Evolutionary conservation across 139 green algal genomes (phyloP), one percentile per base, ranked within the genome.

Genomic region (Nannochloris sp.): DNA sequence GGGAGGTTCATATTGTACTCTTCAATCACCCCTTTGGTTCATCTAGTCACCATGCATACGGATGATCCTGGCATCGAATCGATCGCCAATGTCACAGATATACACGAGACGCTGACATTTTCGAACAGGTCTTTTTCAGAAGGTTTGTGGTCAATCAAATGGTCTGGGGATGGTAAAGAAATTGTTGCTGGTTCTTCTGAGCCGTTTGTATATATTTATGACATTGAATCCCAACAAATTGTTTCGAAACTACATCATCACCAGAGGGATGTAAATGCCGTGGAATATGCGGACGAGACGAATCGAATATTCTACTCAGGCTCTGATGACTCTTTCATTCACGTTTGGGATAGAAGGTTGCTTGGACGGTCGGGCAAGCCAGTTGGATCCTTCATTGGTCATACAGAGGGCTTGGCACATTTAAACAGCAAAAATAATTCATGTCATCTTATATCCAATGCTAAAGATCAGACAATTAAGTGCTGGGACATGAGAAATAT

Each of bases 391-490:
- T 74, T 96, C 48, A 67, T 90, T 58, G 93, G 93, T 4, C 92
- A 98, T 78, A 88, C 73, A 2, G 89, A 98, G 72, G 92, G 92
- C 29, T 34, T 98, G 10, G 95, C 91, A 2, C 82, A 95, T 70
- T 46, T 98, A 12, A 78, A 88, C 73, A 53, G 78, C 10, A 84
- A 81, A 58, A 75, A 76, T 11, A 86, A 93, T 53, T 75, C 74
- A 3, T 60, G 76, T 5, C 71, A 91, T 75, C 51, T 97, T 15
- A 86, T 97, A 48, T 79, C 55, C 72, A 98, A 98, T 78, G 48
- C 46, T 71, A 98, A 98, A 82, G 92, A 98, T 75, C 93, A 98
- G 72, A 91, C 73, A 12, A 68, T 90, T 21, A 94, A 92, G 81
- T 68, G 97, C 53, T 98, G 92, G 92, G 92, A 98, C 67, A 43